phyloP scores from a whole-genome alignment of 306 rosid species.

The Castanospermum australe region DNA sequence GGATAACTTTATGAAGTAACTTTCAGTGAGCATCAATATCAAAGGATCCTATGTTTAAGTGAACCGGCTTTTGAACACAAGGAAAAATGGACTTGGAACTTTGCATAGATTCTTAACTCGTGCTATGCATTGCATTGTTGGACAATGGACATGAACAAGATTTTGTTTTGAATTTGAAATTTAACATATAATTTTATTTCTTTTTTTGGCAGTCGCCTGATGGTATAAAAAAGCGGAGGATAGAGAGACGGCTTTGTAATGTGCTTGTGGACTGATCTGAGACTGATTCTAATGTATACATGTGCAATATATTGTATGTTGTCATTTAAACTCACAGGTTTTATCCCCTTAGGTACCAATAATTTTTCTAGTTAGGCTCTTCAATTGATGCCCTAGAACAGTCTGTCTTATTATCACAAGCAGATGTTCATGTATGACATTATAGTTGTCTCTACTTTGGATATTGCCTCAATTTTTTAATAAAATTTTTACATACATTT shows the following conservation, averaged over 20 bases:
- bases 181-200: neutral
- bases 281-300: slow-evolving; percentile 26
- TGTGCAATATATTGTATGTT: slow-evolving; percentile 18
- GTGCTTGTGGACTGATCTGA: slow-evolving; percentile 55
- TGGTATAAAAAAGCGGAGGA: slow-evolving; percentile 57
- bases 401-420: neutral
- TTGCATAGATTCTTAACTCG: neutral
- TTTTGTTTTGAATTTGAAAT: neutral
- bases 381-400: slow-evolving; percentile 33
- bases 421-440: slow-evolving; percentile 13
- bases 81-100: neutral
- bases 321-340: slow-evolving; percentile 19
- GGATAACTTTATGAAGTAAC: neutral
- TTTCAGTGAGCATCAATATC: neutral
- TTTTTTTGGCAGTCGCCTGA: slow-evolving; percentile 54
- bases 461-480: slow-evolving; percentile 27
- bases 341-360: slow-evolving; percentile 16
- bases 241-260: slow-evolving; percentile 57
- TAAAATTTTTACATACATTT: slow-evolving; percentile 29
- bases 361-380: slow-evolving; percentile 13
- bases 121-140: neutral
- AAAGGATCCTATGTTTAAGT: neutral
- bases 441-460: slow-evolving; percentile 12
- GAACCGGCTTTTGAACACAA: neutral
- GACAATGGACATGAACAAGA: neutral